A percentile compares a stretch with the other conserved stretches of the same genome.
These are phyloP conservation scores for Cladosporium sp. DNA, from an alignment of 2,329 filamentous ascomycete genomes.

Conservation along the genomic window DNA sequence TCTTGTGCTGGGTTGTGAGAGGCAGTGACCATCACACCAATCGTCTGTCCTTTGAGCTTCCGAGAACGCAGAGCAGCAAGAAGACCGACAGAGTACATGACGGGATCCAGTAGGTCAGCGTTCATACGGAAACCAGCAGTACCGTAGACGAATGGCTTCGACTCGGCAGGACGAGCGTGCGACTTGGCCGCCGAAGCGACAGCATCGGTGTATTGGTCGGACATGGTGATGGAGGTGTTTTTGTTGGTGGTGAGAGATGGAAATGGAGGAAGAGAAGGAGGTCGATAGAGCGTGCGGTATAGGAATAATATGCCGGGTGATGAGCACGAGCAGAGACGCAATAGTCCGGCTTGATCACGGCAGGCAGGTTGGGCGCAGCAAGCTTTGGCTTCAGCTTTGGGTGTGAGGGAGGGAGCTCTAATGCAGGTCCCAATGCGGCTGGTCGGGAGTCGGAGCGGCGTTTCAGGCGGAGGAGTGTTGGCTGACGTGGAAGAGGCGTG, in stretches of 20 bases:
- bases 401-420: slow-evolving; percentile 14
- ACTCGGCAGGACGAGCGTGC: slow-evolving; percentile 37
- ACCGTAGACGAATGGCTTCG: slow-evolving; percentile 58
- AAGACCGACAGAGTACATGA: slow-evolving; percentile 89
- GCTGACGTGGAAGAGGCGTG: background rate
- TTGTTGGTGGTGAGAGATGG: background rate
- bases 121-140: slow-evolving; percentile 70
- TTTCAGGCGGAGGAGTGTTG: background rate
- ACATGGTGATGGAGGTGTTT: slow-evolving; percentile 10
- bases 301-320: slow-evolving; percentile 3
- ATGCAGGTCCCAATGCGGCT: slow-evolving; percentile 22
- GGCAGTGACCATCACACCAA: slow-evolving; percentile 95
- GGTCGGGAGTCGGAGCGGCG: slow-evolving; percentile 1
- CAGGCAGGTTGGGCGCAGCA: slow-evolving; percentile 9
- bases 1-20: slow-evolving; percentile 89
- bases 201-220: slow-evolving; percentile 26
- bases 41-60: slow-evolving; percentile 84
- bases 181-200: slow-evolving; percentile 37
- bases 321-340: slow-evolving; percentile 16
- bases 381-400: slow-evolving; percentile 7
- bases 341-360: slow-evolving; percentile 14
- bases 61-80: slow-evolving; percentile 85
- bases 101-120: slow-evolving; percentile 81
- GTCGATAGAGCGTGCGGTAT: background rate
- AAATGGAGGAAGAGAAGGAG: background rate